Evolutionary conservation across 2,329 filamentous ascomycete genomes (phyloP).

Genomic region (Fusarium praegraminearum): DNA sequence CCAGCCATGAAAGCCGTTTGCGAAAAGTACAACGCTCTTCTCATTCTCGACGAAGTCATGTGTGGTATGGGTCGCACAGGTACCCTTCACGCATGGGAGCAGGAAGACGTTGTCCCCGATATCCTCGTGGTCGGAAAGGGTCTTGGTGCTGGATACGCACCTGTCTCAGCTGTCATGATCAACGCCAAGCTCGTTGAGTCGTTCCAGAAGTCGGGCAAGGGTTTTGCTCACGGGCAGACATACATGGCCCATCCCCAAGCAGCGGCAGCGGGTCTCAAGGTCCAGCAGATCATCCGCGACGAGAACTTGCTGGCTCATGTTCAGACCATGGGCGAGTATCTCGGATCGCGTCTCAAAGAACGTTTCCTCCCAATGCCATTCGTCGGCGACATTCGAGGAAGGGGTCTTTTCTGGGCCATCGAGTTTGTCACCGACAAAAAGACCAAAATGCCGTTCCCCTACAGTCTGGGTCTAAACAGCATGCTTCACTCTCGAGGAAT

Average conservation of each 20-base stretch:
- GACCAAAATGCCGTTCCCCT: slow-evolving; percentile 37
- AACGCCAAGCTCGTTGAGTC: slow-evolving; percentile 31
- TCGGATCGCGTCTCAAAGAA: slow-evolving; percentile 33
- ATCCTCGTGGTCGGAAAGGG: slow-evolving; percentile 76
- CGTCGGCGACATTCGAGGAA: slow-evolving; percentile 41
- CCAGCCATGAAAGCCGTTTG: slow-evolving; percentile 66
- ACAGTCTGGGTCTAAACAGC: slow-evolving; percentile 20
- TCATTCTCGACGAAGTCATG: slow-evolving; percentile 75
- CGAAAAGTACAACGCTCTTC: slow-evolving; percentile 65
- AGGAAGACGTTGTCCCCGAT: slow-evolving; percentile 69
- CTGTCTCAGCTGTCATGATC: slow-evolving; percentile 35
- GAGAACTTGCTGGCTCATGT: slow-evolving; percentile 14
- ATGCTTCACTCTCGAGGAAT: slow-evolving; percentile 37
- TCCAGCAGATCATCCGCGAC: slow-evolving; percentile 35
- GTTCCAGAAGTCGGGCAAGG: slow-evolving; percentile 28
- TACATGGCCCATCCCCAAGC: slow-evolving; percentile 39
- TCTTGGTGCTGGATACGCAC: slow-evolving; percentile 58
- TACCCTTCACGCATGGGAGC: slow-evolving; percentile 72
- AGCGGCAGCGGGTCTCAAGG: slow-evolving; percentile 25
- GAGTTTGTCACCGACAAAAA: slow-evolving; percentile 43
- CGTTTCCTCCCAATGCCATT: slow-evolving; percentile 9
- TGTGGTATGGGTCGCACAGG: slow-evolving; percentile 73
- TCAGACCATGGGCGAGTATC: slow-evolving; percentile 22
- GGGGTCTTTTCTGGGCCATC: slow-evolving; percentile 38
- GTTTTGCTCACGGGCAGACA: slow-evolving; percentile 33